A percentile compares a stretch with the other conserved stretches of the same genome.
phyloP scores from a whole-genome alignment of 2,329 filamentous ascomycete species.

The Pseudovirgaria hyperparasitica region DNA sequence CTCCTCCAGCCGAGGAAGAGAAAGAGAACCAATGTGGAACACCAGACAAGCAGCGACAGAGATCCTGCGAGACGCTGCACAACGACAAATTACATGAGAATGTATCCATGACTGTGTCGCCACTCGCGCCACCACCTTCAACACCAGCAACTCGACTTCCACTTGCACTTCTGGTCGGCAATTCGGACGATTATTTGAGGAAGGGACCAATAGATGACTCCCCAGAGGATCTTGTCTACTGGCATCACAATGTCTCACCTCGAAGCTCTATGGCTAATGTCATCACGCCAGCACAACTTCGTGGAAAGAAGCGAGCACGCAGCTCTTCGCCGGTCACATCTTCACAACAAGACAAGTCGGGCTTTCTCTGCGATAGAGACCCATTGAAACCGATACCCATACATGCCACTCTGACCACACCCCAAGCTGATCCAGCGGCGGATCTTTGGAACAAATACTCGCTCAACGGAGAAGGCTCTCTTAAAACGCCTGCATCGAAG shows the following conservation, averaged over 20 bases:
- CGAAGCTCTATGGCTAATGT: slow-evolving; percentile 26
- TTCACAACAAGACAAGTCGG: slow-evolving; percentile 24
- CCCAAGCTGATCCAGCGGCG: slow-evolving; percentile 32
- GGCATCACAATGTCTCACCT: slow-evolving; percentile 34
- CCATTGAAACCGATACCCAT: slow-evolving; percentile 12
- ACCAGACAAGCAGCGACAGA: too few relatives aligned
- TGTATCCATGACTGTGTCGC: too few relatives aligned
- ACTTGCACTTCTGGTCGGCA: slow-evolving; percentile 48
- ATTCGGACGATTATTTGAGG: slow-evolving; percentile 43
- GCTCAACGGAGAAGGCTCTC: slow-evolving; percentile 20
- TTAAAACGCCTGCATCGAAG: slow-evolving; percentile 20
- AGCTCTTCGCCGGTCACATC: slow-evolving; percentile 33
- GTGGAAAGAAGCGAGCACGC: slow-evolving; percentile 31
- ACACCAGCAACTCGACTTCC: slow-evolving; percentile 47
- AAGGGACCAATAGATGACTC: slow-evolving; percentile 36
- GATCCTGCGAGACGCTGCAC: too few relatives aligned
- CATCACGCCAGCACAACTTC: slow-evolving; percentile 27
- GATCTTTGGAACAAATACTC: slow-evolving; percentile 35
- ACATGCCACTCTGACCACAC: slow-evolving; percentile 22
- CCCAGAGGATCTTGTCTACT: slow-evolving; percentile 48
- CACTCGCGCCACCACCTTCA: slow-evolving; percentile 40
- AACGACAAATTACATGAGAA: slow-evolving; percentile 5
- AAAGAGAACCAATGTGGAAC: slow-evolving; percentile 31
- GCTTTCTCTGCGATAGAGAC: slow-evolving; percentile 12
- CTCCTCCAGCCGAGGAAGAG: slow-evolving; percentile 18